Base-by-base conservation (phyloP, 352 stramenopile species). In the Globisporangium nagaii region DNA sequence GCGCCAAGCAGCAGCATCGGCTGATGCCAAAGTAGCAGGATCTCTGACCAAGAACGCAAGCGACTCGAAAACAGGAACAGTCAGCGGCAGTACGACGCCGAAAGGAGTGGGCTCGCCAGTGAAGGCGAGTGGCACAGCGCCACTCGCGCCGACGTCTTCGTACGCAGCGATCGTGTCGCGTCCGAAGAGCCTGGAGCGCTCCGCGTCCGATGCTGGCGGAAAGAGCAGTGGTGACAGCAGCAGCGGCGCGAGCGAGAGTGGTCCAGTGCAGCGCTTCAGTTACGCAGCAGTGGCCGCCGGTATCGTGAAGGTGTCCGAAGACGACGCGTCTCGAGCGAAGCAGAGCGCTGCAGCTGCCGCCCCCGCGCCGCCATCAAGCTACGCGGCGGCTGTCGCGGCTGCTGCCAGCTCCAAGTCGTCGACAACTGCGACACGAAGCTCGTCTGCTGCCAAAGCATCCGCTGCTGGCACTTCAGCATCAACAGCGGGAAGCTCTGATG, bases 221-320 rank as follows among this genome's bases (percentile, higher is more conserved):
- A 46, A 58, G 30, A 25, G 17, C 19, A 27, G 24, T 19, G 22
- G 42, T 9, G 25, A 28, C 12, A 62, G 17, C 22, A 50, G 31
- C 28, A 39, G 9, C 47, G 30, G 19, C 36, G n/a, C 22, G 5
- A 40, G 20, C 13, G 49, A 47, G 22, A 63, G 48, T 11, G 28
- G 53, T 13, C 39, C 54, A 13, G 48, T 63, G 13, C 72, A 71
- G 20, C 67, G 69, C 17, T 88, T 88, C 41, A 88, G 77, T 53
- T 92, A 92, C 51, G 81, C 81, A 2, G 81, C 73, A 0, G 75
- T 92, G 34, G 81, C 81, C 43, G 72, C 79, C 41, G 81, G 81
- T 12, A 84, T 86, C 32, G 79, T 56, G 1, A 86, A 83, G 56
- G 45, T 66, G 32, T 57, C 58, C 31, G 28, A 56, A 12, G 53